phyloP scores from a whole-genome alignment of 371 early-diverging fungal species.

The Mucor plumbeus region DNA sequence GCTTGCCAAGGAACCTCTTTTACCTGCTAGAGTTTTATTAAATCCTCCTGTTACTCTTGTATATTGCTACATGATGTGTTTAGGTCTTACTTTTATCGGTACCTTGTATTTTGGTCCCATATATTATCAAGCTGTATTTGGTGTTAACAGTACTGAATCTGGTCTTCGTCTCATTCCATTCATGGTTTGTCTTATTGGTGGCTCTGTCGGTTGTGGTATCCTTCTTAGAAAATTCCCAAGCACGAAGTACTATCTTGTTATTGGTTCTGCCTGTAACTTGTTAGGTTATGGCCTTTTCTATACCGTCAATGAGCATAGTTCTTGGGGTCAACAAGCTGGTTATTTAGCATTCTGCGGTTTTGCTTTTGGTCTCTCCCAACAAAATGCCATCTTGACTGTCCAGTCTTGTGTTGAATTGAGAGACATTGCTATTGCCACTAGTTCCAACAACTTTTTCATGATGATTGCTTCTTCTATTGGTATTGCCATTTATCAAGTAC shows the following conservation, averaged over 20 bases:
- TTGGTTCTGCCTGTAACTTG: constrained; percentile 40
- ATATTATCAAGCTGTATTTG: constrained; percentile 58
- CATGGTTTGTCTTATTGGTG: constrained; percentile 47
- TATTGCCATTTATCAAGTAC: constrained; percentile 46
- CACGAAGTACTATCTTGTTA: constrained; percentile 34
- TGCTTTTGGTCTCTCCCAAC: constrained; percentile 68
- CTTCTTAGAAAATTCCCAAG: constrained; percentile 29
- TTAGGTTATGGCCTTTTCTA: constrained; percentile 52
- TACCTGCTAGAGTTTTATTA: constrained; percentile 30
- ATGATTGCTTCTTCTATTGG: constrained; percentile 47
- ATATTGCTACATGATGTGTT: constrained; percentile 55
- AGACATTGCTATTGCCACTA: constrained; percentile 72
- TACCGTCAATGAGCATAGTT: constrained; percentile 41
- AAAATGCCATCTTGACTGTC: constrained; percentile 63
- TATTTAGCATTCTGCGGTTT: constrained; percentile 47
- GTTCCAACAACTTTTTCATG: constrained; percentile 53
- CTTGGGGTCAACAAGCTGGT: constrained; percentile 49
- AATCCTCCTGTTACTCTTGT: constrained; percentile 50
- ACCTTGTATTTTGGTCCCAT: constrained; percentile 75
- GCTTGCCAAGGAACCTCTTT: constrained; percentile 55
- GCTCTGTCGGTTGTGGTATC: constrained; percentile 40
- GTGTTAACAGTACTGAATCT: constrained; percentile 41
- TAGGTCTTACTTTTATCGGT: constrained; percentile 75
- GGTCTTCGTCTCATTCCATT: constrained; percentile 53
- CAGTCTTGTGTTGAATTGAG: constrained; percentile 57